Conservation (phyloP, 306 rosid genomes). For the Comarum palustre region DNA sequence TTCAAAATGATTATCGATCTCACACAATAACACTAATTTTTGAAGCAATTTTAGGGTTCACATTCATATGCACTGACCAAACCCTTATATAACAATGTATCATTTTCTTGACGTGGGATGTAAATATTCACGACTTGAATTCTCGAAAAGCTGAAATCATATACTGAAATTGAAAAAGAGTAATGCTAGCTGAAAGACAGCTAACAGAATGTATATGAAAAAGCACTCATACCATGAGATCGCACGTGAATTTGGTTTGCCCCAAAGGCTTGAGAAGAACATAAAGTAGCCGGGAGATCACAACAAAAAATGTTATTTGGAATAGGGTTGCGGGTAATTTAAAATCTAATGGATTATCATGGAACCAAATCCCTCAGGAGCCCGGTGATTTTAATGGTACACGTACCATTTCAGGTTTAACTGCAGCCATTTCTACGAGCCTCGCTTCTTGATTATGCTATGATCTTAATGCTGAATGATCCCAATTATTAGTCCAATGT, state of each 20-base stretch:
- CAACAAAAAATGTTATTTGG: conserved; percentile 15
- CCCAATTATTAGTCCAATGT: background rate
- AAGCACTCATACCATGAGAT: conserved; percentile 24
- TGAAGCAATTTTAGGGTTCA: too few species aligned
- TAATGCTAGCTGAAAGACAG: too few species aligned
- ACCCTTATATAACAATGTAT: too few species aligned
- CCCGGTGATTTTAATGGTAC: too few species aligned
- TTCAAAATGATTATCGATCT: background rate
- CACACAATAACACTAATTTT: background rate
- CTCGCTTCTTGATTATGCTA: background rate
- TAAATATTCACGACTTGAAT: too few species aligned
- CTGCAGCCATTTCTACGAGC: background rate
- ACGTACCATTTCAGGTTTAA: background rate
- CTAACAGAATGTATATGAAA: background rate
- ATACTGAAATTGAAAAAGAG: too few species aligned
- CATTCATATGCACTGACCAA: too few species aligned
- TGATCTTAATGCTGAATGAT: background rate
- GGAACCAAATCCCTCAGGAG: conserved; percentile 38
- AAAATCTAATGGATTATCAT: conserved; percentile 35
- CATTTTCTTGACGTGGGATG: too few species aligned
- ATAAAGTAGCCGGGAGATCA: conserved; percentile 22
- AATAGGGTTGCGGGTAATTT: conserved; percentile 33
- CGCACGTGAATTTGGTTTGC: conserved; percentile 54
- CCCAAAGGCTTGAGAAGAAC: conserved; percentile 45
- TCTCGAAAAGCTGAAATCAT: too few species aligned